Evolutionary conservation across 78 protist genomes (phyloP), one percentile per base, ranked within the genome.

Genomic region (Dictyostelium capitatum): DNA sequence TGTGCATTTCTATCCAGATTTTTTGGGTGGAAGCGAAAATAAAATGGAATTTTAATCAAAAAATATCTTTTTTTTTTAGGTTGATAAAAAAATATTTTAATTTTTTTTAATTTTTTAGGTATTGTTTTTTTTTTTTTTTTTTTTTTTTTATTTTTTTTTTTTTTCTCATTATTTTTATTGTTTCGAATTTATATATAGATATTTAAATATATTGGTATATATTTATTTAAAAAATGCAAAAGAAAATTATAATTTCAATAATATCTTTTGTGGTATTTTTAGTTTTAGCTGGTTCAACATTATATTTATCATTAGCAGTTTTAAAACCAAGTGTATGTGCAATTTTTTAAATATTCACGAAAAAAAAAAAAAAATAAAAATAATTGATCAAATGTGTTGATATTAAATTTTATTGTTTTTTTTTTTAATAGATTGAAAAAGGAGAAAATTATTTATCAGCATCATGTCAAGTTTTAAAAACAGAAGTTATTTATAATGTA

Each of bases 291-390:
- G 73, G 47, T 14, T 25, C 30, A 5, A 65, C 73, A 4, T 41
- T 65, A 11, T 65, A 30, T 14, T 15, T 65, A 25, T 30, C 47
- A 14, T 65, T 65, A 32, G 47, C 46, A 30, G 46, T 30, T 65
- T 65, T 65, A 14, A 30, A 65, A 15, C 73, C 73, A 65, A 65
- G 73, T 30, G 73, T 65, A 30, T 28, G 73, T 65, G n/a, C n/a
- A 14, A 30, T 14, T 4, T 14, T 4, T 37, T 37, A 37, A 37
- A 37, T 37, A n/a, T 37, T 37, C 2, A 3, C 43, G 43, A 37
- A 37, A 37, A 37, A 37, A 37, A 30, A 30, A 64, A 64, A n/a
- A 10, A 64, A 25, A 64, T 1, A 64, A 64, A 64, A 48, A 48
- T 48, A 57, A 57, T 14, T 14, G 20, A 57, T 57, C 12, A 57